These are phyloP conservation scores for Sugiyamaella paludigena DNA, from an alignment of 1,139 yeast genomes.

Conservation along the genomic window DNA sequence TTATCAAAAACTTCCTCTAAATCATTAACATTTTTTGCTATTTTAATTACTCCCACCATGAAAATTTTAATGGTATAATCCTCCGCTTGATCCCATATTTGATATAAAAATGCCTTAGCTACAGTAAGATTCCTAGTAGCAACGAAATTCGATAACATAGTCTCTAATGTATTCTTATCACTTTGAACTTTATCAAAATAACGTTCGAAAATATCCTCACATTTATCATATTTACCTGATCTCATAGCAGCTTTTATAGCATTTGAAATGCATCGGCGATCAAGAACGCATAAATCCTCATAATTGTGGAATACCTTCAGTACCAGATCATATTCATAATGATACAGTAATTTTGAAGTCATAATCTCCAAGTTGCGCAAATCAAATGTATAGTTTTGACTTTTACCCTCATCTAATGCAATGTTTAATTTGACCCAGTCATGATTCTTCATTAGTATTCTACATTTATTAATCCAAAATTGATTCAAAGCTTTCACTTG, in stretches of 20 bases:
- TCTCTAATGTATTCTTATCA: constrained; percentile 18
- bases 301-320: constrained; percentile 22
- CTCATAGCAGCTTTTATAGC: constrained; percentile 27
- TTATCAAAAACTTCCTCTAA: constrained; percentile 22
- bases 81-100: constrained; percentile 20
- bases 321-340: constrained; percentile 17
- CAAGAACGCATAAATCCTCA: constrained; percentile 17
- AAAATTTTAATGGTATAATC: constrained; percentile 23
- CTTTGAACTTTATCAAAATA: constrained; percentile 20
- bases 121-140: constrained; percentile 23
- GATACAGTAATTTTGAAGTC: constrained; percentile 13
- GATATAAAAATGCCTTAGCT: constrained; percentile 27
- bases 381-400: constrained; percentile 3
- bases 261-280: constrained; percentile 15
- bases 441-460: constrained; percentile 5
- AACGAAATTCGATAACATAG: constrained; percentile 23
- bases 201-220: constrained; percentile 26
- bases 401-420: constrained; percentile 13
- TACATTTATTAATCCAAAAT: constrained; percentile 9
- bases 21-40: constrained; percentile 22
- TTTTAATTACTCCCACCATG: constrained; percentile 20
- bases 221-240: constrained; percentile 17
- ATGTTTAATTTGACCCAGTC: constrained; percentile 15
- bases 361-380: constrained; percentile 8
- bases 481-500: neutral